Percentiles rank a stretch among this genome's conserved stretches.
Conservation (phyloP, 768 basidiomycete species). For the Termitomyces sp. region DNA sequence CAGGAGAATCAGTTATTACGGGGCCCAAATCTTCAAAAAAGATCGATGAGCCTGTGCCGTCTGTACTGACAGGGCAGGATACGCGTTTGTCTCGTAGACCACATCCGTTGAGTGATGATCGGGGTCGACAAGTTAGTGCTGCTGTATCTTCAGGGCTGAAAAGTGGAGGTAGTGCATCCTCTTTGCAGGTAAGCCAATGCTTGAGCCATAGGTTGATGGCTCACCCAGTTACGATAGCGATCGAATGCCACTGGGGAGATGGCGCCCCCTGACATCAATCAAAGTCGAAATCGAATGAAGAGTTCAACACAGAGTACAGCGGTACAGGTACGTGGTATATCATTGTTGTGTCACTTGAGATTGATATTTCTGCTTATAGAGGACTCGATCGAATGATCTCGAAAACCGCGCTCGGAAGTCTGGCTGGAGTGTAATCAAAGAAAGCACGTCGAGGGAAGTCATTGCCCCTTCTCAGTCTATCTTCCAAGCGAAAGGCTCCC, state of each 20-base stretch:
- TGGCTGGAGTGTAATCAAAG: not conserved
- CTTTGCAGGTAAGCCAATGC: not conserved
- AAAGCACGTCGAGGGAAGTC: not conserved
- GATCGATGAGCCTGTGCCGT: not conserved
- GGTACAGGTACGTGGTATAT: not conserved
- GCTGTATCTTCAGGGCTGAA: not conserved
- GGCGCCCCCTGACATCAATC: not conserved
- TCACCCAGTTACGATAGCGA: not conserved
- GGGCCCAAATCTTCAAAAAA: slow-evolving; percentile 11
- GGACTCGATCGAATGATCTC: not conserved
- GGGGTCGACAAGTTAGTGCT: not conserved
- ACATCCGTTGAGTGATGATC: not conserved
- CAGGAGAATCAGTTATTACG: not conserved
- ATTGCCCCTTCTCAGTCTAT: not conserved
- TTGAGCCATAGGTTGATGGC: not conserved
- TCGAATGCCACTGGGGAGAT: not conserved
- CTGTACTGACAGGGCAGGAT: not conserved
- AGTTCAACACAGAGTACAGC: not conserved
- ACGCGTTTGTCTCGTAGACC: not conserved
- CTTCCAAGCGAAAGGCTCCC: not conserved
- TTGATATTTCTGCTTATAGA: not conserved
- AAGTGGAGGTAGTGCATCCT: not conserved
- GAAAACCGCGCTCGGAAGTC: not conserved
- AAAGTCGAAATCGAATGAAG: not conserved
- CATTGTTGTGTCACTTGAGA: not conserved